These are phyloP conservation scores for Ophiocordyceps unilateralis DNA, from an alignment of 2,329 filamentous ascomycete genomes.

Conservation along the genomic window DNA sequence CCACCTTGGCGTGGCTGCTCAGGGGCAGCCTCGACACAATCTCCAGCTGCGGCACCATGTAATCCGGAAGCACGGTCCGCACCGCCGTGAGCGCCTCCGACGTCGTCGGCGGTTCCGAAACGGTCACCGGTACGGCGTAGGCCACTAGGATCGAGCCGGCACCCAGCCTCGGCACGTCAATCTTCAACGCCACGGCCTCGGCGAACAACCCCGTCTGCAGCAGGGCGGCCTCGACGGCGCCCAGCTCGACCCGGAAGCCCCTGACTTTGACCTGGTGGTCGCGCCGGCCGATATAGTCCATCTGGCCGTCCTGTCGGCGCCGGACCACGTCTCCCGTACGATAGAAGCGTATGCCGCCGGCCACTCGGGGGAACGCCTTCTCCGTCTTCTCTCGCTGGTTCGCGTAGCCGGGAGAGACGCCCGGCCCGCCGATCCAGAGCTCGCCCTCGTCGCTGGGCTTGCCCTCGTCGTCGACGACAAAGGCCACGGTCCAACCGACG, in stretches of 20 bases:
- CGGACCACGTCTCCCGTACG: conserved; percentile 9
- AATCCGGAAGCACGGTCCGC: neutral
- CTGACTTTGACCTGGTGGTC: conserved; percentile 10
- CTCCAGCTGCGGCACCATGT: conserved; percentile 1
- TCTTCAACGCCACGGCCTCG: neutral
- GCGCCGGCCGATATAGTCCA: conserved; percentile 10
- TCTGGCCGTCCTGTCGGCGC: conserved; percentile 4
- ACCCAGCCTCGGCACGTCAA: neutral
- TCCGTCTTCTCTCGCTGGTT: neutral
- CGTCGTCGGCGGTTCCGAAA: neutral
- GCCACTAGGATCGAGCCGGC: conserved; percentile 1
- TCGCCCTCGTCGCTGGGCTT: conserved; percentile 1
- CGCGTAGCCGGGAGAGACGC: neutral
- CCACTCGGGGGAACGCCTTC: neutral
- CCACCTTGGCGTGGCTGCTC: neutral
- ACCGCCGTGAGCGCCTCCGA: neutral
- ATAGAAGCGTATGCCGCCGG: conserved; percentile 3
- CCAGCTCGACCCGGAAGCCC: conserved; percentile 9
- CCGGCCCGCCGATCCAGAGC: conserved; percentile 1
- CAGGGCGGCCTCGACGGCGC: conserved; percentile 5
- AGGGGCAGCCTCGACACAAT: neutral
- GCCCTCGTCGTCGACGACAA: neutral
- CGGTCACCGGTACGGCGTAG: neutral
- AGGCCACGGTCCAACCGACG: neutral
- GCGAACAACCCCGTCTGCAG: neutral